Base-by-base conservation (phyloP, 2,329 filamentous ascomycete species). In the Cercospora zeina region DNA sequence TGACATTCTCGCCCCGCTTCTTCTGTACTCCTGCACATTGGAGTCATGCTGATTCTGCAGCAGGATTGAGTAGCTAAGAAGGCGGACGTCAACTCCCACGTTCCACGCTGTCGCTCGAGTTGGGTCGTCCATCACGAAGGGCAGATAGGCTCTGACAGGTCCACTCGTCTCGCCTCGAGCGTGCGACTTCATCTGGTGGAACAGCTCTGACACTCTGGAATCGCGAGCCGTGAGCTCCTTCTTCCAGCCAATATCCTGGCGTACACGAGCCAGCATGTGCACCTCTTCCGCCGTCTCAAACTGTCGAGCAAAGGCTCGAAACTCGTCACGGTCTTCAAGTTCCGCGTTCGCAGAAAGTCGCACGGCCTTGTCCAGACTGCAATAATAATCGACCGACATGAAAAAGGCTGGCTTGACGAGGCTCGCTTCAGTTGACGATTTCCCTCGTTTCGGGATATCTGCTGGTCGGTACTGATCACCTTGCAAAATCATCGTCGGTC, bases 81-180 rank as follows among this genome's bases (percentile, higher is more conserved):
- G 64, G 4, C 79, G 76, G 2, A 78, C 62, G 5, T 73, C 67
- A 13, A 70, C 62, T 1, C 77, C 77, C 10, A 75, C 63, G 27
- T 70, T 71, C 78, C 79, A 82, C 5, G 78, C 78, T 1, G 79
- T 77, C 37, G 75, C 72, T 55, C 75, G 72, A 11, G 72, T 70
- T 0, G 78, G 73, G 60, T 82, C 79, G 59, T 82, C 79, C 11
- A 86, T 76, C 0, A 91, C 73, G 21, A 87, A 79, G 0, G 88
- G 87, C 0, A 92, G 79, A 71, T 88, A 93, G 11, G 90, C 80
- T 42, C 81, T 75, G 11, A 76, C 69, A 0, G 66, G 62, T 2
- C 73, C 64, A 1, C 60, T 57, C 42, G 4, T 67, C 37, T 50
- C 68, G 66, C 5, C 69, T 58, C 31, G 37, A 3, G 24, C 42